A percentile compares a stretch with the other conserved stretches of the same genome.
phyloP scores from a whole-genome alignment of 345 rosid species.

The Lepidium aucheri region DNA sequence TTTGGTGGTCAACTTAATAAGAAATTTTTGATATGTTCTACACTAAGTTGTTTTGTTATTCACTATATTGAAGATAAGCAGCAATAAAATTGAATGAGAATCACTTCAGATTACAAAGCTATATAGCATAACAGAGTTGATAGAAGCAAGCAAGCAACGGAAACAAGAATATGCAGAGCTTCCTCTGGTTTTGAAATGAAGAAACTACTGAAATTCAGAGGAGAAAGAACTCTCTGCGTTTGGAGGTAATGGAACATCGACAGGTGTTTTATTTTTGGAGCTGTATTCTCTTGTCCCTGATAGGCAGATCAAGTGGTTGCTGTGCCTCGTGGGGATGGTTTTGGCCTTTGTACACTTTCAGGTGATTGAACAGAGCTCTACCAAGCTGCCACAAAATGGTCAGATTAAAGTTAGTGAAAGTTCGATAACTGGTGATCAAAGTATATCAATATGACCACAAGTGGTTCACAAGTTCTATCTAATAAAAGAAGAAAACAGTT shows the following conservation, averaged over 20 bases:
- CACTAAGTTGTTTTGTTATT: background rate
- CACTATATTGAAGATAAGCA: background rate
- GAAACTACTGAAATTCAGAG: constrained; percentile 12
- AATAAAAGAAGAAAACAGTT: background rate
- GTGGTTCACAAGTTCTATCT: background rate
- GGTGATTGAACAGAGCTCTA: constrained; percentile 83
- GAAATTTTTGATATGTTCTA: background rate
- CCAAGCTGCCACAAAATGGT: constrained; percentile 61
- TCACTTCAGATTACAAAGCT: constrained; percentile 4
- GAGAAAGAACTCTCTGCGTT: constrained; percentile 11
- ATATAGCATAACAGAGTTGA: constrained; percentile 7
- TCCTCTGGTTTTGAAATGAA: constrained; percentile 10
- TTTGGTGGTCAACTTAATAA: background rate
- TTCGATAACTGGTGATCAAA: background rate
- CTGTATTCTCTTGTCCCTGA: constrained; percentile 85
- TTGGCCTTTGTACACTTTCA: constrained; percentile 90
- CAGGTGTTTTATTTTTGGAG: constrained; percentile 29
- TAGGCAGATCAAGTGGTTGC: constrained; percentile 73
- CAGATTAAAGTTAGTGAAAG: constrained; percentile 1
- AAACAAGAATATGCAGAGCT: constrained; percentile 20
- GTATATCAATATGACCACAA: background rate
- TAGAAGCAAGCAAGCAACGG: too few species aligned
- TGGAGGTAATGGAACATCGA: background rate
- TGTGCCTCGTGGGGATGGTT: constrained; percentile 94
- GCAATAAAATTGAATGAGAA: background rate